phyloP scores from a whole-genome alignment of 768 basidiomycete species.

The Termitomyces sp. region DNA sequence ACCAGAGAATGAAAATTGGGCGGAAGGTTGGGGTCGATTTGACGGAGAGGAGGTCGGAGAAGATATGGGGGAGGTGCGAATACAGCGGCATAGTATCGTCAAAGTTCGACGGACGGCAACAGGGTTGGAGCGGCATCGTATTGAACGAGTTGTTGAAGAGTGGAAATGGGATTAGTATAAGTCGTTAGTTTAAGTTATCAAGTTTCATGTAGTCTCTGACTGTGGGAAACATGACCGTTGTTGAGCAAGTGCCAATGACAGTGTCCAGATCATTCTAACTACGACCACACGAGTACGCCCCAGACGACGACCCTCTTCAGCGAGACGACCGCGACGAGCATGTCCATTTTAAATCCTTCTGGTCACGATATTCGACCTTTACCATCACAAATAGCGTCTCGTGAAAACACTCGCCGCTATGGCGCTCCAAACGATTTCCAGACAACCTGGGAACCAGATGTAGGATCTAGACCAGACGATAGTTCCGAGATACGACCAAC shows the following conservation, averaged over 20 bases:
- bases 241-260: neutral
- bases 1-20: slow-evolving; percentile 41
- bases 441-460: slow-evolving; percentile 11
- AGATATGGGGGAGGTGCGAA: slow-evolving; percentile 36
- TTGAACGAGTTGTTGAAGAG: slow-evolving; percentile 64
- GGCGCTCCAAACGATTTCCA: slow-evolving; percentile 9
- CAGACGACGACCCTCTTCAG: neutral
- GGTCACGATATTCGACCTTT: slow-evolving; percentile 23
- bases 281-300: neutral
- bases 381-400: slow-evolving; percentile 9
- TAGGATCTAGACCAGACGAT: slow-evolving; percentile 14
- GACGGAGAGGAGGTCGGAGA: slow-evolving; percentile 24
- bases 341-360: slow-evolving; percentile 27
- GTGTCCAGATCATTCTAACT: neutral
- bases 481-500: slow-evolving; percentile 14
- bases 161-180: slow-evolving; percentile 50
- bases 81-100: slow-evolving; percentile 45
- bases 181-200: too few species aligned
- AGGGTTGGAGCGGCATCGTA: slow-evolving; percentile 67
- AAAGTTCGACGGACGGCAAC: slow-evolving; percentile 53
- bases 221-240: slow-evolving; percentile 15
- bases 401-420: slow-evolving; percentile 12
- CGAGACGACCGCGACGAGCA: slow-evolving; percentile 10
- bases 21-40: slow-evolving; percentile 37
- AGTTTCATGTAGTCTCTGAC: neutral